Evolutionary conservation across 2,329 filamentous ascomycete genomes (phyloP), one percentile per base, ranked within the genome.

Genomic region (Byssothecium circinans): DNA sequence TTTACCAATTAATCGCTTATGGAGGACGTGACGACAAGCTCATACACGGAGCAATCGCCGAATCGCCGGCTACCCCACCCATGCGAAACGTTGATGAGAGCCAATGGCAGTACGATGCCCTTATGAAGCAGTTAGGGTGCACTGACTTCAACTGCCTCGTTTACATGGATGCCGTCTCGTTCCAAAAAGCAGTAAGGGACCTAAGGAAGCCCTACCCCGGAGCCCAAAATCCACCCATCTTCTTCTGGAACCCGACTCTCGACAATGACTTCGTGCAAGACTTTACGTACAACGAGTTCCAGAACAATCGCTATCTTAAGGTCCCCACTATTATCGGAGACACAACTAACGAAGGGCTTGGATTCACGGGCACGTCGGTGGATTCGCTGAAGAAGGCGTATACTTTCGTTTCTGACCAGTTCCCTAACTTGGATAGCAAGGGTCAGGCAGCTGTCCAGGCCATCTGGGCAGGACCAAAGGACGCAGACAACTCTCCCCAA

Each of bases 271-370:
- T 77, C 36, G 61, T 75, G 30, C 51, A 58, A 43, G 68, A 75
- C 44, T 71, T 69, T 47, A 73, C 71, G 0, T 72, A 69, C 53
- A 62, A 63, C 15, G 58, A 71, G 23, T 61, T 74, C 37, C 57
- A 66, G 12, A 49, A 65, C 12, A 68, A 68, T 5, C 66, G 68
- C 29, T 72, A 73, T 32, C 57, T 75, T 43, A 65, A 69, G 18
- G 64, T 75, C 0, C 74, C 74, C 7, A 63, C 72, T 7, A 68
- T 77, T 20, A 67, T 76, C 42, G 74, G 74, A 17, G 73, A 74
- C 51, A 68, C 72, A n/a, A 75, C 74, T 3, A 67, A 78, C 45
- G 74, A 77, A 43, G 74, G 75, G 2, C 65, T 67, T 15, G 53
- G 52, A 17, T 76, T 76, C 48, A 73, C 69, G 4, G 60, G 65